These are phyloP conservation scores for Trichoderma sp. DNA, from an alignment of 2,329 filamentous ascomycete genomes.

Conservation along the genomic window DNA sequence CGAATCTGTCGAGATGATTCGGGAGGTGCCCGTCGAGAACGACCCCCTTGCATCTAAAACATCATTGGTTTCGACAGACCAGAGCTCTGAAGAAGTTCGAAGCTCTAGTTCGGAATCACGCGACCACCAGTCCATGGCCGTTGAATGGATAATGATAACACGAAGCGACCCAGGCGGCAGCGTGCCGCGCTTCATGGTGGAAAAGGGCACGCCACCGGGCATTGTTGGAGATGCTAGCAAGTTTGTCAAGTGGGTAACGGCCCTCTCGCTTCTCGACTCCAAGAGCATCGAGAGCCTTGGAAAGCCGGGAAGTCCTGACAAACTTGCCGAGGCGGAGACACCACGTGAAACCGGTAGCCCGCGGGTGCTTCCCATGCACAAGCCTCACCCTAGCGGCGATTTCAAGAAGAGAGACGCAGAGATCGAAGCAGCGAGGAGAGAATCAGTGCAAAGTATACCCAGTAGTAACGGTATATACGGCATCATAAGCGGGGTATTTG, in stretches of 20 bases:
- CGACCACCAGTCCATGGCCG: constrained; percentile 40
- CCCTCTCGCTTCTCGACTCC: constrained; percentile 40
- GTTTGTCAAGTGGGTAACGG: constrained; percentile 71
- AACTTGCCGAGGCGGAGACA: not conserved
- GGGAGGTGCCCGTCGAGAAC: constrained; percentile 67
- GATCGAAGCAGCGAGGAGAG: constrained; percentile 29
- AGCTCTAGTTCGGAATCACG: constrained; percentile 22
- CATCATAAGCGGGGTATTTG: constrained; percentile 54
- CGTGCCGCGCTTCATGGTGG: constrained; percentile 88
- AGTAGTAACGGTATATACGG: constrained; percentile 52
- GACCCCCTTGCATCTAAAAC: constrained; percentile 38
- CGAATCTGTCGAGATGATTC: constrained; percentile 87
- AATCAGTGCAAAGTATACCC: constrained; percentile 35
- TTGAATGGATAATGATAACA: constrained; percentile 94
- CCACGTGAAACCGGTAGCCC: constrained; percentile 2
- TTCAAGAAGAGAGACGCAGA: constrained; percentile 30
- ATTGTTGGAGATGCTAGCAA: constrained; percentile 78
- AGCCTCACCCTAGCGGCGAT: constrained; percentile 27
- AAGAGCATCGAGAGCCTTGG: constrained; percentile 18
- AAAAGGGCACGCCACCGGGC: constrained; percentile 77
- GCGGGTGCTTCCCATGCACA: constrained; percentile 16
- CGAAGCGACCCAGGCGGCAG: constrained; percentile 84
- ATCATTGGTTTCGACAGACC: constrained; percentile 35
- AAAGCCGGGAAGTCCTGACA: not conserved
- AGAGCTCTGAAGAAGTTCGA: constrained; percentile 31